These are phyloP conservation scores for Physaria fendleri DNA, from an alignment of 345 rosid genomes.

Conservation along the genomic window DNA sequence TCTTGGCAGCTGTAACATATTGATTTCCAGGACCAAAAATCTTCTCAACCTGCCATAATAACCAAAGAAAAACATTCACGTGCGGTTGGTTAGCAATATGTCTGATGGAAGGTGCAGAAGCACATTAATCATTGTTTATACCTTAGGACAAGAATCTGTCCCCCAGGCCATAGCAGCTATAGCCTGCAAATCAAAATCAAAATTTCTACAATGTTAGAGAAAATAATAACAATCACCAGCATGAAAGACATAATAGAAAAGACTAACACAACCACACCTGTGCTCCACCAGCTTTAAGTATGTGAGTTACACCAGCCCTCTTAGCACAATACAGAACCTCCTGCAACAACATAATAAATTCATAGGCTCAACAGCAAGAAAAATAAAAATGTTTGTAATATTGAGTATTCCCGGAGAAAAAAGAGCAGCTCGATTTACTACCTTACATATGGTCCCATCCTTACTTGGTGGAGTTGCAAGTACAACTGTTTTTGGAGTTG, in stretches of 20 bases:
- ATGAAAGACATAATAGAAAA: neutral
- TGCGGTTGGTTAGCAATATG: neutral
- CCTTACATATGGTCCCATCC: constrained; percentile 90
- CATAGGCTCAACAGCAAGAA: neutral
- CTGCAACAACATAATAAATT: constrained; percentile 26
- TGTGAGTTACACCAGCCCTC: constrained; percentile 88
- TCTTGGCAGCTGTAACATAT: constrained; percentile 94
- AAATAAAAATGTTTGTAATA: neutral
- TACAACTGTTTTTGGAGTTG: too few species aligned
- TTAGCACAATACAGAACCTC: constrained; percentile 92
- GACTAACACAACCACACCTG: constrained; percentile 47
- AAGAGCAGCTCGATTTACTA: constrained; percentile 30
- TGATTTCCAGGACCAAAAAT: constrained; percentile 81
- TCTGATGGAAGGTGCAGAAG: neutral
- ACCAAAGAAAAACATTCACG: constrained; percentile 2
- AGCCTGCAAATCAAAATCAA: constrained; percentile 43
- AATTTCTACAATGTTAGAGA: neutral
- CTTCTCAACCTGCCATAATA: constrained; percentile 64
- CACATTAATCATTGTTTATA: constrained; percentile 16
- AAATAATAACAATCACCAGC: neutral
- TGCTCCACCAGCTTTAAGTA: constrained; percentile 94
- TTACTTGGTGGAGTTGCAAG: constrained; percentile 83
- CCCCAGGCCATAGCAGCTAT: constrained; percentile 99
- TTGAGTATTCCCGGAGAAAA: neutral
- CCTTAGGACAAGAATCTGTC: constrained; percentile 93